These are phyloP conservation scores for Hanseniaspora taiwanica DNA, from an alignment of 805 yeast genomes.

Conservation along the genomic window DNA sequence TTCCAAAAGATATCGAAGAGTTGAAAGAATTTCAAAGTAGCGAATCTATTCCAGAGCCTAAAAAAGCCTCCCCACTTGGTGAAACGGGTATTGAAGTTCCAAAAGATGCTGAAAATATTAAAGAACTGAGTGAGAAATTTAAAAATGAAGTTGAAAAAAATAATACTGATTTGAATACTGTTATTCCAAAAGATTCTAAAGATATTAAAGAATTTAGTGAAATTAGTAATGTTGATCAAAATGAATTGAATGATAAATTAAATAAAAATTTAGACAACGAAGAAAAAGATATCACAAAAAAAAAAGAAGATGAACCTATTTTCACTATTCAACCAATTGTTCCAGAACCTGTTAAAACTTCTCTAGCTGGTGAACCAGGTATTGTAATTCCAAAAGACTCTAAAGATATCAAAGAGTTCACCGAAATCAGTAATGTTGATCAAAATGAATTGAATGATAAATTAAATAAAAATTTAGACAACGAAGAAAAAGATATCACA, in stretches of 20 bases:
- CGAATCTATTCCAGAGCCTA: too few relatives aligned
- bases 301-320: slow-evolving; percentile 1
- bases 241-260: too few relatives aligned
- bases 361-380: slow-evolving; percentile 36
- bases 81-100: slow-evolving; percentile 56
- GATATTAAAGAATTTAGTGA: slow-evolving; percentile 45
- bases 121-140: slow-evolving; percentile 18
- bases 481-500: slow-evolving; percentile 1
- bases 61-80: too few relatives aligned
- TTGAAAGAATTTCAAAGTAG: slow-evolving; percentile 37
- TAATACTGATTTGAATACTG: slow-evolving; percentile 24
- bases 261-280: background rate
- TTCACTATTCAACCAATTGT: slow-evolving; percentile 4
- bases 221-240: slow-evolving; percentile 6
- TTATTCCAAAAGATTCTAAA: slow-evolving; percentile 14
- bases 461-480: slow-evolving; percentile 11
- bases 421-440: slow-evolving; percentile 39
- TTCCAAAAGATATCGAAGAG: slow-evolving; percentile 36
- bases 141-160: background rate
- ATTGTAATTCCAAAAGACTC: slow-evolving; percentile 51
- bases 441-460: slow-evolving; percentile 44
- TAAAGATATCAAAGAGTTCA: slow-evolving; percentile 52
- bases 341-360: slow-evolving; percentile 3
- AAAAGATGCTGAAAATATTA: slow-evolving; percentile 38
- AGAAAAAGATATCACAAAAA: background rate